A percentile compares a stretch with the other conserved stretches of the same genome.
Evolutionary conservation across 805 yeast genomes (phyloP).

Genomic region (Saccharomyces paradoxus): DNA sequence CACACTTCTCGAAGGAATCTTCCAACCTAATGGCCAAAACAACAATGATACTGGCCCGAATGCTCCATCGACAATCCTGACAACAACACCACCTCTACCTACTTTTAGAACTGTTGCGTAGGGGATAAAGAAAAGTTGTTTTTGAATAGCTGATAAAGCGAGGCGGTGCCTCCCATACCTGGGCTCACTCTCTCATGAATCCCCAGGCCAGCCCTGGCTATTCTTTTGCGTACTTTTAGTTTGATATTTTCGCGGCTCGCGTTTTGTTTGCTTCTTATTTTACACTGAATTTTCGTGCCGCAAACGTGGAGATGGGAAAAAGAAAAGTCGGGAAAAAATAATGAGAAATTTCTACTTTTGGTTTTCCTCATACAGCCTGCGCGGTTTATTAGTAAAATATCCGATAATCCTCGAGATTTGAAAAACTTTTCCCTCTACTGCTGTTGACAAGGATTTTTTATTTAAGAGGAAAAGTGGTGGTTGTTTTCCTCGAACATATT

Average conservation of each 20-base stretch:
- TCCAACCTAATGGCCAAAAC: slow-evolving; percentile 54
- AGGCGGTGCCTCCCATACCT: neutral
- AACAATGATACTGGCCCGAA: slow-evolving; percentile 59
- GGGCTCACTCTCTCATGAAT: neutral
- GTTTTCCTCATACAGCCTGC: neutral
- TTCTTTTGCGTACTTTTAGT: neutral
- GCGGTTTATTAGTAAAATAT: neutral
- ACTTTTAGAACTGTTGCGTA: slow-evolving; percentile 29
- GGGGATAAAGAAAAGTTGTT: slow-evolving; percentile 1
- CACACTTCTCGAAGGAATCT: slow-evolving; percentile 31
- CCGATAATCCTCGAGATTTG: neutral
- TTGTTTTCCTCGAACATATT: neutral
- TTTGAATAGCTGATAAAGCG: neutral
- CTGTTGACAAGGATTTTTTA: neutral
- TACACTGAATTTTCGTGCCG: neutral
- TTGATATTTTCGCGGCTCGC: neutral
- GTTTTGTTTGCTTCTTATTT: neutral
- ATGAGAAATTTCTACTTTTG: neutral
- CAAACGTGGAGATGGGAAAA: neutral
- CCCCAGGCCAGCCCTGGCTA: neutral
- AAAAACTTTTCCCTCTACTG: neutral
- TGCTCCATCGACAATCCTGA: slow-evolving; percentile 42
- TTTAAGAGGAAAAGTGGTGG: neutral
- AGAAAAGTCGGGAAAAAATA: neutral
- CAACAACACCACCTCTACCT: slow-evolving; percentile 32